Evolutionary conservation across 1,284 basidiomycete genomes (phyloP), one percentile per base, ranked within the genome.

Genomic region (Tausonia pullulans): DNA sequence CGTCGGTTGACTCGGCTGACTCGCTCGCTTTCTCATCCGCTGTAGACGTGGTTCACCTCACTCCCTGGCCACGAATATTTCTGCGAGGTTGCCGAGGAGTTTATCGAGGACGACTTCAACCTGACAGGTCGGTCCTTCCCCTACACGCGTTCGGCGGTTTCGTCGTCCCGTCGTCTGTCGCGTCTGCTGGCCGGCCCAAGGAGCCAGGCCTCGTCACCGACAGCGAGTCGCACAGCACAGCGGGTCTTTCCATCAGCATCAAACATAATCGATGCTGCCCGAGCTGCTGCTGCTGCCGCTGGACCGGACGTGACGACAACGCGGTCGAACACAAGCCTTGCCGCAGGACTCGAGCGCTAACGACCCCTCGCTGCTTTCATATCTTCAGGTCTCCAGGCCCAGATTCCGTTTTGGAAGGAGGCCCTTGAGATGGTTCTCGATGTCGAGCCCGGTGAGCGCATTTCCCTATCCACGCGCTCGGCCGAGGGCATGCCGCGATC

Each of bases 351-450:
- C 7, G 27, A 16, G 52, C 27, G 13, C 52, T 54, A 5, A 27
- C 3, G 52, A 40, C 13, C 39, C 10, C 14, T 9, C 3, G 52
- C 52, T 54, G 27, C 8, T 14, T 14, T 54, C 14, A 27, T 27
- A 27, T n/a, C 9, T 7, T 27, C 67, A 77, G 96, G 96, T 2
- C 78, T 99, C 69, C 94, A 93, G 74, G 83, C 85, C 16, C 87
- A 97, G 82, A 94, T 98, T 1, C 81, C 96, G 8, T 99, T 98
- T 75, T 99, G 96, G 91, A 76, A 97, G 77, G 96, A 98, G 76
- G 96, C 96, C 43, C 87, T 99, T 84, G 96, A 99, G 79, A 99
- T 99, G 96, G 93, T 98, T n/a, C 79, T 99, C 67, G 96, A 99
- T 77, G 95, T 98, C 61, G 96, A 99, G 79, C 91, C 96, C 79